A percentile compares a stretch with the other conserved stretches of the same genome.
Evolutionary conservation across 495 filamentous ascomycete genomes (phyloP).

Genomic region (Trichodelitschia bisporula): DNA sequence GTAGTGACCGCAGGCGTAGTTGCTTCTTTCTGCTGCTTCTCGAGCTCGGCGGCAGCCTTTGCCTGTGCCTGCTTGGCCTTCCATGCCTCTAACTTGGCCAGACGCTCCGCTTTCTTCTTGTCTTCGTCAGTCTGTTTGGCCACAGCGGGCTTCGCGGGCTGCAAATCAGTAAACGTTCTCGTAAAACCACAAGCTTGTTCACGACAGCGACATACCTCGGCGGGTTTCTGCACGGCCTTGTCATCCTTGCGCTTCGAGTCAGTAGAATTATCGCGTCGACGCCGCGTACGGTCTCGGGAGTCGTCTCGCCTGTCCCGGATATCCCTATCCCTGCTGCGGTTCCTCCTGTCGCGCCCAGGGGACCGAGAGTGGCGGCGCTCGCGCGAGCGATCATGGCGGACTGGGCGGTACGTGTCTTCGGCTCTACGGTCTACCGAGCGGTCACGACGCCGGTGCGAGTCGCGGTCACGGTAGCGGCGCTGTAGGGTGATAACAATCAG

Average conservation of each 20-base stretch:
- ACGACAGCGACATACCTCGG: slow-evolving; percentile 35
- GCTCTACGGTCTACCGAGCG: slow-evolving; percentile 1
- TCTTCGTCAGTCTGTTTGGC: slow-evolving; percentile 46
- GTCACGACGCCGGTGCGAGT: slow-evolving; percentile 1
- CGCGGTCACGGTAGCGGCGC: slow-evolving; percentile 4
- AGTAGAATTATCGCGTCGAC: slow-evolving; percentile 41
- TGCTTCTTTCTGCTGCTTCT: slow-evolving; percentile 31
- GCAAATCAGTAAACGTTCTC: slow-evolving; percentile 13
- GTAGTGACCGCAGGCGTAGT: slow-evolving; percentile 26
- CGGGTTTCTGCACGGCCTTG: slow-evolving; percentile 13
- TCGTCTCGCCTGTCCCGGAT: slow-evolving; percentile 44
- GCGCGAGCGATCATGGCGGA: slow-evolving; percentile 5
- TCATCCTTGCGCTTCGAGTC: slow-evolving; percentile 32
- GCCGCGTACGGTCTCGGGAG: slow-evolving; percentile 34
- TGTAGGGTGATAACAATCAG: background rate
- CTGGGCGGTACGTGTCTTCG: slow-evolving; percentile 12
- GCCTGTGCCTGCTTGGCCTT: slow-evolving; percentile 75
- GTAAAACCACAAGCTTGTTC: slow-evolving; percentile 18
- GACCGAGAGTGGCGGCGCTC: slow-evolving; percentile 3
- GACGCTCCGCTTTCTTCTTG: slow-evolving; percentile 49
- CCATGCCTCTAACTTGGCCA: slow-evolving; percentile 76
- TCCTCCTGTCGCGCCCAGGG: background rate
- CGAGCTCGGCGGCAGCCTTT: slow-evolving; percentile 42
- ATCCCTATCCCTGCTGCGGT: slow-evolving; percentile 15
- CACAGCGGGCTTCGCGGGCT: slow-evolving; percentile 24